A percentile compares a stretch with the other conserved stretches of the same genome.
These are phyloP conservation scores for Asterella californica DNA, from an alignment of 225 moss, liverwort and hornwort species.

Conservation along the genomic window DNA sequence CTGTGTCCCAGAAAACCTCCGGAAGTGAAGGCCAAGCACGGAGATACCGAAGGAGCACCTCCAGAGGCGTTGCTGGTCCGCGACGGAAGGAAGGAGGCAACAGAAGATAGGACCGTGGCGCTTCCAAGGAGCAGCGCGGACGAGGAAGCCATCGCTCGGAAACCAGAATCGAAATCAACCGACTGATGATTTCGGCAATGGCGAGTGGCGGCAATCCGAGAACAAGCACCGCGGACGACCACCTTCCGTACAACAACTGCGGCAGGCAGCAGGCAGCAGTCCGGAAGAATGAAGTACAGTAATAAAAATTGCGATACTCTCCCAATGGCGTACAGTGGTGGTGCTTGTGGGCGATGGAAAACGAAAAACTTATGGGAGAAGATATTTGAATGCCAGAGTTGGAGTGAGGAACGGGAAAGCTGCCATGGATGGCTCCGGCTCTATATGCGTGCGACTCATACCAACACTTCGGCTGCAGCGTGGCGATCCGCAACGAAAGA, in stretches of 20 bases:
- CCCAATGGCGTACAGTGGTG: neutral
- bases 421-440: neutral
- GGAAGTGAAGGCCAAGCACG: neutral
- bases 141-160: slow-evolving; percentile 15
- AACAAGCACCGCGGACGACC: too few relatives aligned
- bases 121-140: neutral
- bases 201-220: too few relatives aligned
- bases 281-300: too few relatives aligned
- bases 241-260: too few relatives aligned
- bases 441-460: neutral
- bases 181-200: too few relatives aligned
- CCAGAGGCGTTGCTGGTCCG: neutral
- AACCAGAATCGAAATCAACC: neutral
- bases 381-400: neutral
- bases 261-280: too few relatives aligned
- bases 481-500: neutral
- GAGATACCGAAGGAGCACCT: neutral
- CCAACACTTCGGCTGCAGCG: neutral
- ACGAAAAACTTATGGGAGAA: neutral
- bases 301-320: too few relatives aligned
- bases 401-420: neutral
- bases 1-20: neutral
- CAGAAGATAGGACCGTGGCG: neutral
- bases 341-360: neutral
- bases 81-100: neutral